Percentiles rank a stretch among this genome's conserved stretches.
phyloP scores from a whole-genome alignment of 2,329 filamentous ascomycete genomes.

The Phialophora chinensis region DNA sequence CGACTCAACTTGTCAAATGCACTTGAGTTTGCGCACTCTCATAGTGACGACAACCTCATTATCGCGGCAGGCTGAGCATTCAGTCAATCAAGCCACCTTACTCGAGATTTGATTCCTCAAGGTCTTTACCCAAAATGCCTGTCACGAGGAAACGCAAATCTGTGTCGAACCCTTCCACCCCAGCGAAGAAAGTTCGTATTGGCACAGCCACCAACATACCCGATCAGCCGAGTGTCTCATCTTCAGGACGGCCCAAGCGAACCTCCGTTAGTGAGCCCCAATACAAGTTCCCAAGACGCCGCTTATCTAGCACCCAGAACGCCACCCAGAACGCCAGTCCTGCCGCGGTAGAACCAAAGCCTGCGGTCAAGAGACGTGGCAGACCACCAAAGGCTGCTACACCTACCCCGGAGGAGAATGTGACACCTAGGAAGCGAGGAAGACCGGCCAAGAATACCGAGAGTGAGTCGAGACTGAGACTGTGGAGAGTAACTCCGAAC shows the following conservation, averaged over 20 bases:
- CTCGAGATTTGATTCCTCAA: neutral
- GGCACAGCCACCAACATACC: conserved; percentile 21
- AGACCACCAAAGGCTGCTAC: conserved; percentile 18
- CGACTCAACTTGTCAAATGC: neutral
- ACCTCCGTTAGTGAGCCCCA: conserved; percentile 30
- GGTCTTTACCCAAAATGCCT: neutral
- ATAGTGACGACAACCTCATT: neutral
- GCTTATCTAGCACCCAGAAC: conserved; percentile 22
- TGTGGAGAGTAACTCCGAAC: neutral
- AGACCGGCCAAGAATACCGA: conserved; percentile 12
- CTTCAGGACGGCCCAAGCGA: conserved; percentile 34
- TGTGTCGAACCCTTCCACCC: conserved; percentile 5
- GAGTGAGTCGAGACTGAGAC: neutral
- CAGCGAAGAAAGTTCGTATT: conserved; percentile 34
- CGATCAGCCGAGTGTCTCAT: conserved; percentile 15
- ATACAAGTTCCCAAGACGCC: conserved; percentile 26
- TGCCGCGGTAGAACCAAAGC: conserved; percentile 4
- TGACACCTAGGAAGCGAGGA: conserved; percentile 9
- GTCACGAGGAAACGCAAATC: conserved; percentile 33
- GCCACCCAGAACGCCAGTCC: conserved; percentile 15
- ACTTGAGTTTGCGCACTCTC: neutral
- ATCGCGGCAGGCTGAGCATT: neutral
- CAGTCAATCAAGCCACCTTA: neutral
- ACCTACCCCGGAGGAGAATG: conserved; percentile 6
- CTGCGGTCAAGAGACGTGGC: conserved; percentile 17